Conservation (phyloP, 306 rosid species). For the Castanea sativa region DNA sequence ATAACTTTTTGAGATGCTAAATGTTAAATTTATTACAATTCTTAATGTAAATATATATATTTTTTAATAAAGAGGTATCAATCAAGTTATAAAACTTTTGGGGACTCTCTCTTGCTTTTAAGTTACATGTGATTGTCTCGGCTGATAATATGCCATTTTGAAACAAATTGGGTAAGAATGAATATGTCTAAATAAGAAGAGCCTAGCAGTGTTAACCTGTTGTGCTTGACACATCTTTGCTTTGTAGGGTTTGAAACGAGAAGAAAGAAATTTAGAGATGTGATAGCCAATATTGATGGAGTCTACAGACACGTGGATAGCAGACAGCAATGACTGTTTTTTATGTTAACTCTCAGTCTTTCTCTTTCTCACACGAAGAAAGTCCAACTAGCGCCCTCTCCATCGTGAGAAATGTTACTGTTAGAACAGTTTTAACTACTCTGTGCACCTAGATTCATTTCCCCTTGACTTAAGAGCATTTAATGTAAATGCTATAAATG, state of each 20-base stretch:
- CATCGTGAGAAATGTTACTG: not conserved
- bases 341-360: not conserved
- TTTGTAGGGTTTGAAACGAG: not conserved
- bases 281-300: not conserved
- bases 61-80: too few relatives aligned
- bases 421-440: not conserved
- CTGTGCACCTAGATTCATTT: too few relatives aligned
- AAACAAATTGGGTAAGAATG: constrained; percentile 10
- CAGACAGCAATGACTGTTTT: not conserved
- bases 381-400: not conserved
- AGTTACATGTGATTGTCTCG: too few relatives aligned
- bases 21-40: too few relatives aligned
- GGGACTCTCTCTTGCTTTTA: too few relatives aligned
- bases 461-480: too few relatives aligned
- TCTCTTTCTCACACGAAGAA: not conserved
- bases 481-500: too few relatives aligned
- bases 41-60: too few relatives aligned
- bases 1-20: too few relatives aligned
- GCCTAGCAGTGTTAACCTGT: not conserved
- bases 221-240: not conserved
- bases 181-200: not conserved
- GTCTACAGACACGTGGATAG: not conserved
- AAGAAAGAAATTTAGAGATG: not conserved
- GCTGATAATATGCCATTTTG: not conserved
- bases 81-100: too few relatives aligned